A percentile compares a stretch with the other conserved stretches of the same genome.
phyloP scores from a whole-genome alignment of 140 eudicot genomes.

The Cichorium intybus region DNA sequence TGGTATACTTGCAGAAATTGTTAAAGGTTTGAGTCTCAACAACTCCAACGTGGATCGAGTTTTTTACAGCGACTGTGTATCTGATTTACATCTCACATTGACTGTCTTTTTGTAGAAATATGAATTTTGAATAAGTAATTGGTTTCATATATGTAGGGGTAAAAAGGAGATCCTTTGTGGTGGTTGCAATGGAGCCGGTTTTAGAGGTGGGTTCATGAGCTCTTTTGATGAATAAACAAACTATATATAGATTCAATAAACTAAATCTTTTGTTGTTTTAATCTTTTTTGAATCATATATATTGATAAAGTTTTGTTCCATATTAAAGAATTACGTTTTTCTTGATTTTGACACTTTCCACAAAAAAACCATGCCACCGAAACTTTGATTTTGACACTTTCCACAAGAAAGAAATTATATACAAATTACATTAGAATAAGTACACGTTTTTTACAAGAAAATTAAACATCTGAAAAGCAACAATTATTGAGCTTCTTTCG shows the following conservation, averaged over 20 bases:
- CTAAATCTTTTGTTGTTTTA: neutral
- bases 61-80: too few species aligned
- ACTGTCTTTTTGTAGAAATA: too few species aligned
- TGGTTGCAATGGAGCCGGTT: conserved; percentile 91
- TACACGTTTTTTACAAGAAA: conserved; percentile 11
- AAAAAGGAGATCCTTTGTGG: conserved; percentile 83
- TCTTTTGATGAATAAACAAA: conserved; percentile 43
- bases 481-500: conserved; percentile 15
- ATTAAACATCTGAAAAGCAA: conserved; percentile 23
- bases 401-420: conserved; percentile 18
- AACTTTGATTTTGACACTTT: neutral
- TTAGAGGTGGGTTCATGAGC: conserved; percentile 90
- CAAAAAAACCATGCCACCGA: too few species aligned
- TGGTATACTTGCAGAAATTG: too few species aligned
- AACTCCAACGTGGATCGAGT: too few species aligned
- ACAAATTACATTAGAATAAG: conserved; percentile 18
- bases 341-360: neutral
- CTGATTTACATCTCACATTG: too few species aligned
- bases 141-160: conserved; percentile 45
- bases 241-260: neutral
- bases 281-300: neutral
- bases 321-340: neutral
- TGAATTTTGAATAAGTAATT: too few species aligned
- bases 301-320: neutral
- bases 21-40: too few species aligned